Percentiles rank a stretch among this genome's conserved stretches.
phyloP scores from a whole-genome alignment of 2,329 filamentous ascomycete species.

The Ophiocordyceps robertsii region DNA sequence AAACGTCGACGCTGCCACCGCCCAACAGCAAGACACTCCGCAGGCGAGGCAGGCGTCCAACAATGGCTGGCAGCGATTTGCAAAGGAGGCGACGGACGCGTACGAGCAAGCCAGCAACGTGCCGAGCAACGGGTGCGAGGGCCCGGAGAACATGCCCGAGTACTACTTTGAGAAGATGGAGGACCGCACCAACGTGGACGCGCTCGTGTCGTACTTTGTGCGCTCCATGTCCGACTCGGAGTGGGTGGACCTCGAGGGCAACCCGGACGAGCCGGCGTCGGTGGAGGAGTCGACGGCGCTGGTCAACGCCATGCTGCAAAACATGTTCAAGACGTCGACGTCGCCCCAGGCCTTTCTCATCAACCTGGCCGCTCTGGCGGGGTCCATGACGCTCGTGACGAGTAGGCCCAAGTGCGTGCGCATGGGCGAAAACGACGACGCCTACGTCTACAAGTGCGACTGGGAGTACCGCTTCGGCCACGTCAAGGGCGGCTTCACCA shows the following conservation, averaged over 20 bases:
- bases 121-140: constrained; percentile 1
- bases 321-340: constrained; percentile 34
- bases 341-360: constrained; percentile 43
- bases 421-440: constrained; percentile 25
- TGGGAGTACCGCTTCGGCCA: constrained; percentile 44
- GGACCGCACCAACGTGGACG: constrained; percentile 42
- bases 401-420: constrained; percentile 26
- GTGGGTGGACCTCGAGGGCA: constrained; percentile 37
- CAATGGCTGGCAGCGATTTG: constrained; percentile 8
- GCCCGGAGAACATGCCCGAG: constrained; percentile 9
- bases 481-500: constrained; percentile 37
- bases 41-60: not conserved
- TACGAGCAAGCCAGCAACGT: constrained; percentile 4
- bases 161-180: constrained; percentile 22
- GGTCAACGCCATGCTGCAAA: constrained; percentile 38
- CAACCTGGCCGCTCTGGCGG: constrained; percentile 43
- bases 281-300: constrained; percentile 41
- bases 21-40: not conserved
- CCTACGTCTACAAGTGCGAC: constrained; percentile 33
- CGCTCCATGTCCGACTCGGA: constrained; percentile 32
- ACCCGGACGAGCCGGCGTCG: constrained; percentile 25
- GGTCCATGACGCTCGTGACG: constrained; percentile 36
- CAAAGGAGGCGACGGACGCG: constrained; percentile 10
- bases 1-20: not conserved
- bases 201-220: constrained; percentile 41